These are phyloP conservation scores for Penicillium capsulatum DNA, from an alignment of 2,329 filamentous ascomycete genomes.

Conservation along the genomic window DNA sequence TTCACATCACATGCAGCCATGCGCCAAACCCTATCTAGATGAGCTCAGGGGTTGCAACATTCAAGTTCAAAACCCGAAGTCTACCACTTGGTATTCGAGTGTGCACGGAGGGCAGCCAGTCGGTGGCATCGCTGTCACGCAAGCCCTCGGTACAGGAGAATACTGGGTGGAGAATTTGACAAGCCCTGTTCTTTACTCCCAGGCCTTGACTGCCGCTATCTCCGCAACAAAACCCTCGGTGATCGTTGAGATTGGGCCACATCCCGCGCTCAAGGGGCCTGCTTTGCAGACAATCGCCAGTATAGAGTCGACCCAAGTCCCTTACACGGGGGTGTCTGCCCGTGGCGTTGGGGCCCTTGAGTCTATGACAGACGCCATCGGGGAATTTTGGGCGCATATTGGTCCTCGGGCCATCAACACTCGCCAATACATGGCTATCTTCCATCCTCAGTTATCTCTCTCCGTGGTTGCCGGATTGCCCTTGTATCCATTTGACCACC, in stretches of 20 bases:
- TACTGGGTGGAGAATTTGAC: slow-evolving; percentile 39
- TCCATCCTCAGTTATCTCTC: not conserved
- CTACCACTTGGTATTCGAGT: slow-evolving; percentile 3
- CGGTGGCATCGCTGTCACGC: no score
- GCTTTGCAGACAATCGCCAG: no score
- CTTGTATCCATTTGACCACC: no score
- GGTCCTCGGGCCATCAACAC: slow-evolving; percentile 2
- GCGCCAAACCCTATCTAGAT: slow-evolving; percentile 22
- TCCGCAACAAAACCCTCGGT: slow-evolving; percentile 9
- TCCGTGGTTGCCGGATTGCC: no score
- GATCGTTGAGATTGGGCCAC: slow-evolving; percentile 31
- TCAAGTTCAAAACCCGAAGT: not conserved
- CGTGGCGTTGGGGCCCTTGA: slow-evolving; percentile 12
- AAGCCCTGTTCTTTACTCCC: slow-evolving; percentile 32
- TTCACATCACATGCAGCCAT: slow-evolving; percentile 21
- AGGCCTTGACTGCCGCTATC: slow-evolving; percentile 17
- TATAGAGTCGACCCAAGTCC: slow-evolving; percentile 14
- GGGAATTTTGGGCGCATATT: slow-evolving; percentile 18
- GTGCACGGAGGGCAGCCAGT: no score
- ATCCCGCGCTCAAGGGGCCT: slow-evolving; percentile 30
- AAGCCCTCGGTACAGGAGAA: not conserved
- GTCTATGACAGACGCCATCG: slow-evolving; percentile 11
- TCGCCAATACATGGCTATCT: not conserved
- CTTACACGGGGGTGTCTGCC: slow-evolving; percentile 12
- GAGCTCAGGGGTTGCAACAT: slow-evolving; percentile 2